Conservation (phyloP, 129 eudicot genomes). For the Ambrosia artemisiifolia region DNA sequence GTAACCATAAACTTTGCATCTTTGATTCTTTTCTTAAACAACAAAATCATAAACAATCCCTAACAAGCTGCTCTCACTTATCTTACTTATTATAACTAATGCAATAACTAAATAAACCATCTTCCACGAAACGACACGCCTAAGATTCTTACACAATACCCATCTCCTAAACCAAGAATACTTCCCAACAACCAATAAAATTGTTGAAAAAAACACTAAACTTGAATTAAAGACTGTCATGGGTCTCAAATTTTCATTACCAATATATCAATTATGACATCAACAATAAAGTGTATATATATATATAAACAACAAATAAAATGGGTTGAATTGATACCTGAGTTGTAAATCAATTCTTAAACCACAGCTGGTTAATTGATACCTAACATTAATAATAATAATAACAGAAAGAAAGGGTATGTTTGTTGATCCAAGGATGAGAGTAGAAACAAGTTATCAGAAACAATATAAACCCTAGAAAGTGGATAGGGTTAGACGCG, state of each 20-base stretch:
- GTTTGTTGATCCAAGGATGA: neutral
- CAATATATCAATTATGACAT: neutral
- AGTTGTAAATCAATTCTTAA: constrained; percentile 9
- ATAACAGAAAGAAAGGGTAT: neutral
- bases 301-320: neutral
- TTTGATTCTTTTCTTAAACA: neutral
- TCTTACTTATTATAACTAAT: neutral
- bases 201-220: neutral
- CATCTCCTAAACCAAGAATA: neutral
- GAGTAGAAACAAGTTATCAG: constrained; percentile 23
- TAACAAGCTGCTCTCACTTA: neutral
- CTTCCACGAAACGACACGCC: neutral
- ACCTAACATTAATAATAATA: too few relatives aligned
- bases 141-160: neutral
- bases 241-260: neutral
- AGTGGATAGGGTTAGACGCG: constrained; percentile 31
- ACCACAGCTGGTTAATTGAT: constrained; percentile 8
- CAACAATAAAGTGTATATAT: neutral
- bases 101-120: neutral
- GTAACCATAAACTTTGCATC: constrained; percentile 1
- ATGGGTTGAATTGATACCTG: constrained; percentile 17
- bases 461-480: constrained; percentile 13
- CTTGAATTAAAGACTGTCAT: neutral
- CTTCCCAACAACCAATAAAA: neutral
- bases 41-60: neutral